phyloP scores from a whole-genome alignment of 2,329 filamentous ascomycete species.

The Xylariaceae sp. region DNA sequence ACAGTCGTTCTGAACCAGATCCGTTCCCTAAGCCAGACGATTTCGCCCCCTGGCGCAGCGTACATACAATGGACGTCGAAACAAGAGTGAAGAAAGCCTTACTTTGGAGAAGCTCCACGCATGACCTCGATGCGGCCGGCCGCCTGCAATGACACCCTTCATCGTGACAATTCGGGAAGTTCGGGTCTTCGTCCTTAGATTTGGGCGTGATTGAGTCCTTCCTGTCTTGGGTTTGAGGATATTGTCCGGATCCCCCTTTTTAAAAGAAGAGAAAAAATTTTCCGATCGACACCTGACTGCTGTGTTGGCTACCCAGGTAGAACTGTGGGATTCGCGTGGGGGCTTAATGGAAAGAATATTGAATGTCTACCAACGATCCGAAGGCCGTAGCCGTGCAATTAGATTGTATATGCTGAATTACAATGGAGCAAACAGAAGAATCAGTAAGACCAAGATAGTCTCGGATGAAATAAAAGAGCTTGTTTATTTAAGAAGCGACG shows the following conservation, averaged over 20 bases:
- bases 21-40: neutral
- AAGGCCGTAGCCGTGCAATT: neutral
- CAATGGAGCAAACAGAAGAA: neutral
- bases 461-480: neutral
- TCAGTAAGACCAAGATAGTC: neutral
- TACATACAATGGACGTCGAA: neutral
- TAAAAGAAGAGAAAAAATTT: neutral
- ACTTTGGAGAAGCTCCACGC: slow-evolving; percentile 33
- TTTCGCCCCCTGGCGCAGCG: neutral
- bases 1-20: neutral
- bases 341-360: neutral
- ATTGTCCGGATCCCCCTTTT: no score
- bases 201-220: slow-evolving; percentile 8
- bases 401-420: neutral
- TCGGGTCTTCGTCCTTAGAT: slow-evolving; percentile 10
- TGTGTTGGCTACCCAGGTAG: neutral
- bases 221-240: neutral
- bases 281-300: neutral
- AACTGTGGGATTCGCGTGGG: neutral
- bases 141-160: slow-evolving; percentile 32
- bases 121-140: slow-evolving; percentile 25
- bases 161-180: slow-evolving; percentile 17
- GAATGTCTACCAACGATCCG: neutral
- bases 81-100: slow-evolving; percentile 4
- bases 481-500: neutral